Conservation (phyloP, 768 basidiomycete species). For the Tubosaeta sp. region DNA sequence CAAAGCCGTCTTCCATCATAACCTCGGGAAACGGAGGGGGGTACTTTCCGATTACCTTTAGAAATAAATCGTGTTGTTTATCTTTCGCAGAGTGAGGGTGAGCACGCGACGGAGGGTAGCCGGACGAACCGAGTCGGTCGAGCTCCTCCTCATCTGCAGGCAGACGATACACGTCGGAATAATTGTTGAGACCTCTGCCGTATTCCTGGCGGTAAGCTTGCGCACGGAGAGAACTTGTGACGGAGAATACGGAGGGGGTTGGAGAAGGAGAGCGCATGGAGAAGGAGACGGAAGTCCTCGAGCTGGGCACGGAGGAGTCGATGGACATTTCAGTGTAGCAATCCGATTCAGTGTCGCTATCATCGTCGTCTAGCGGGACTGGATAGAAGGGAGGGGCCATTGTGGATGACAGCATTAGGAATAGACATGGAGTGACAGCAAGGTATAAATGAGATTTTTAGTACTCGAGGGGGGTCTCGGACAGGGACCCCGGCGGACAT, state of each 20-base stretch:
- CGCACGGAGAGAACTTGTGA: constrained; percentile 59
- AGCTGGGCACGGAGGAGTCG: constrained; percentile 39
- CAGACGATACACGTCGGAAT: constrained; percentile 73
- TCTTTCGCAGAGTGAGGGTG: constrained; percentile 38
- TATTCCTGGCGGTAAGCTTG: constrained; percentile 61
- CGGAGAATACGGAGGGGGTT: constrained; percentile 61
- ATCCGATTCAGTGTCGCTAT: constrained; percentile 44
- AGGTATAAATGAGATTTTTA: constrained; percentile 22
- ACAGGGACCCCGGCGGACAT: constrained; percentile 31
- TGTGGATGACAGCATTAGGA: constrained; percentile 7
- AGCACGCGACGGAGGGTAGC: neutral
- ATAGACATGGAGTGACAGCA: neutral
- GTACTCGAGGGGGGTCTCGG: constrained; percentile 2
- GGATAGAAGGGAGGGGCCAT: constrained; percentile 11
- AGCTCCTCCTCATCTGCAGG: constrained; percentile 79
- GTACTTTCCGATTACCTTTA: constrained; percentile 63
- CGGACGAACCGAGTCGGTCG: constrained; percentile 55
- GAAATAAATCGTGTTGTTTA: constrained; percentile 63
- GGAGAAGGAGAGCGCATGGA: constrained; percentile 68
- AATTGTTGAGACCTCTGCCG: constrained; percentile 68
- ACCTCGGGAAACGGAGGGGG: constrained; percentile 53
- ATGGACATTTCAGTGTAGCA: constrained; percentile 41
- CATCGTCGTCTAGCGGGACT: constrained; percentile 35
- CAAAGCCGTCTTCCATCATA: constrained; percentile 56
- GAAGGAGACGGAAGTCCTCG: constrained; percentile 53